Conservation (phyloP, 169 alveolate genomes). For the Cardiosporidium cionae region DNA sequence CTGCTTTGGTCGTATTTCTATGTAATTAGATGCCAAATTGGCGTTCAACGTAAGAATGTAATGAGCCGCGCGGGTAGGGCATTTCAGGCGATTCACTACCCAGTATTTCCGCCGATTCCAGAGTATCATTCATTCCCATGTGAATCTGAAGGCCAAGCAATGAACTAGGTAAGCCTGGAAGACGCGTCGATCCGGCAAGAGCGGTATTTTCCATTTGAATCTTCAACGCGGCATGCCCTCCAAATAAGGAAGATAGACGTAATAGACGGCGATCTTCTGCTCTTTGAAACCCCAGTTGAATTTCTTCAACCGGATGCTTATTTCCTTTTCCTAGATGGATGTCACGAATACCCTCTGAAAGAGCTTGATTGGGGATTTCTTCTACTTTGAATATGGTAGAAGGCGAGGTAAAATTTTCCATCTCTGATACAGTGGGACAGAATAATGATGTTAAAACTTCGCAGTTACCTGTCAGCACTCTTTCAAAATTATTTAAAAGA, state of each 20-base stretch:
- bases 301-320: background rate
- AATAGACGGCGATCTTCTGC: slow-evolving; percentile 1
- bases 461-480: no score
- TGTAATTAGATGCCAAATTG: no score
- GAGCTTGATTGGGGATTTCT: background rate
- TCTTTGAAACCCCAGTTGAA: background rate
- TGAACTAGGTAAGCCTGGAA: slow-evolving; percentile 29
- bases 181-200: slow-evolving; percentile 18
- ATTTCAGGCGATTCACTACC: no score
- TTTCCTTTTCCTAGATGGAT: background rate
- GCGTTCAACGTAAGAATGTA: background rate
- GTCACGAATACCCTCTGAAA: background rate
- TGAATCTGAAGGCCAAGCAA: slow-evolving; percentile 12
- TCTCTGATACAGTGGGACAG: no score
- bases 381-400: no score
- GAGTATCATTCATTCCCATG: slow-evolving; percentile 18
- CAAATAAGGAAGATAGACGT: slow-evolving; percentile 11
- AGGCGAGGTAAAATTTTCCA: no score
- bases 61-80: no score
- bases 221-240: slow-evolving; percentile 9
- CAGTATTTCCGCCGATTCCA: background rate
- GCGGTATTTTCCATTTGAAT: slow-evolving; percentile 12
- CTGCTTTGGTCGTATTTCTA: no score
- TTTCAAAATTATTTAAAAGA: no score
- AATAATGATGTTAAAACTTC: no score